Evolutionary conservation across 257 asterid species (phyloP).

Genomic region (Nicotiana attenuata): DNA sequence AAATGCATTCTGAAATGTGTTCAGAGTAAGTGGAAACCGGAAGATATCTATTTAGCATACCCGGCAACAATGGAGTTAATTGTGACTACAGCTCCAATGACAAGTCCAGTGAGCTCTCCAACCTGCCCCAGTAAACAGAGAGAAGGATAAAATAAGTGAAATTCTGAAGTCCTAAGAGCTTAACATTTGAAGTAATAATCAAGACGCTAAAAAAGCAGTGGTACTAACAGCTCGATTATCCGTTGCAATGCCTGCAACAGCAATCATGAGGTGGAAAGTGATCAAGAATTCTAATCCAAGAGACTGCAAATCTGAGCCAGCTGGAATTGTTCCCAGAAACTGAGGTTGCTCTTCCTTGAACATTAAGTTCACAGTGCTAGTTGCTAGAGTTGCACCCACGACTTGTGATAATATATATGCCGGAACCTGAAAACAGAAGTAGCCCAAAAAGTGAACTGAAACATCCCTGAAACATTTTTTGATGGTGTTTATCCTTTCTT

Average conservation of each 20-base stretch:
- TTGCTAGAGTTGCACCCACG: conserved; percentile 5
- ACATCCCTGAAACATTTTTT: neutral
- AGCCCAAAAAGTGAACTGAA: neutral
- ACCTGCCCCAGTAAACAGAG: neutral
- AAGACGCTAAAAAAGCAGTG: neutral
- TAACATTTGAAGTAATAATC: neutral
- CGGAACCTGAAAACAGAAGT: conserved; percentile 9
- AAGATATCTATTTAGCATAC: conserved; percentile 13
- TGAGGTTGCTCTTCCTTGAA: conserved; percentile 3
- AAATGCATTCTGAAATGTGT: neutral
- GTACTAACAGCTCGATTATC: conserved; percentile 6
- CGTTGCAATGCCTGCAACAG: neutral
- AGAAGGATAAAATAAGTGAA: neutral
- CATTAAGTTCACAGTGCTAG: conserved; percentile 3
- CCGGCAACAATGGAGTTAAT: conserved; percentile 28
- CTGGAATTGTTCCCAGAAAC: conserved; percentile 7
- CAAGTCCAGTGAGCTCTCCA: conserved; percentile 14
- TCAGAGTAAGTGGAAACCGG: neutral
- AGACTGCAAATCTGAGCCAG: conserved; percentile 11
- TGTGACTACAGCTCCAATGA: conserved; percentile 21
- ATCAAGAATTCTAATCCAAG: conserved; percentile 9
- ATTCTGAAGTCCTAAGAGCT: neutral
- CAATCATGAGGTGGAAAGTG: conserved; percentile 8
- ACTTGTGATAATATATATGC: conserved; percentile 7
- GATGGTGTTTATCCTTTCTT: neutral